Conservation (phyloP, 305 asterid species). For the Solanum hybrid region DNA sequence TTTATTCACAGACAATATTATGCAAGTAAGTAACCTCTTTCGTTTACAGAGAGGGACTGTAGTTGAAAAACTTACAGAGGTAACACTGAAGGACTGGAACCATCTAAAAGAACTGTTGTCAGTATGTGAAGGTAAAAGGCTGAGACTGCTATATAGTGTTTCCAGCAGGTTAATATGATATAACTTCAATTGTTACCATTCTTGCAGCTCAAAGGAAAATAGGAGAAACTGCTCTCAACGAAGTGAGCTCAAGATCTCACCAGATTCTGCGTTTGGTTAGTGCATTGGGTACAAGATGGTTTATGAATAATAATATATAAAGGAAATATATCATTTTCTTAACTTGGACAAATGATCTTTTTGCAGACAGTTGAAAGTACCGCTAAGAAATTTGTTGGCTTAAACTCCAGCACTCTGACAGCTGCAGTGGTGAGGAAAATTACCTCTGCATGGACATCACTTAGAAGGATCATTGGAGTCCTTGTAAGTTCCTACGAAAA, state of each 20-base stretch:
- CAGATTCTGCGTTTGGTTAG: conserved; percentile 83
- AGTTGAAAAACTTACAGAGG: conserved; percentile 79
- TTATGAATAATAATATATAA: background rate
- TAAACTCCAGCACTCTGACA: conserved; percentile 54
- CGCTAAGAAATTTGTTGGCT: conserved; percentile 37
- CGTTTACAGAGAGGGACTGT: conserved; percentile 64
- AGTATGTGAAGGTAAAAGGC: conserved; percentile 58
- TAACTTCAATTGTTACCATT: conserved; percentile 1
- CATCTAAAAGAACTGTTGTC: conserved; percentile 63
- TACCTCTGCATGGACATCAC: background rate
- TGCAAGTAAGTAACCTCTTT: background rate
- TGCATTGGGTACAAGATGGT: conserved; percentile 4
- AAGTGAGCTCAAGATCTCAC: conserved; percentile 86
- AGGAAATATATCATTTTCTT: background rate
- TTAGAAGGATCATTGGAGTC: background rate
- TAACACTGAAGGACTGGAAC: conserved; percentile 39
- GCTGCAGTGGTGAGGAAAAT: conserved; percentile 77
- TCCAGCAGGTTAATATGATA: background rate
- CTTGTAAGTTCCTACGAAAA: background rate
- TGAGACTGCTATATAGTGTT: background rate
- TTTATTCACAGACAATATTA: background rate
- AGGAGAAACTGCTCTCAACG: conserved; percentile 83
- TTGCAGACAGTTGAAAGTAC: conserved; percentile 78
- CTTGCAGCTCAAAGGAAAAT: conserved; percentile 73
- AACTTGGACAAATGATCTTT: background rate